Evolutionary conservation across 176 grass and related monocot species (phyloP).

Genomic region (Aegilops bicornis): DNA sequence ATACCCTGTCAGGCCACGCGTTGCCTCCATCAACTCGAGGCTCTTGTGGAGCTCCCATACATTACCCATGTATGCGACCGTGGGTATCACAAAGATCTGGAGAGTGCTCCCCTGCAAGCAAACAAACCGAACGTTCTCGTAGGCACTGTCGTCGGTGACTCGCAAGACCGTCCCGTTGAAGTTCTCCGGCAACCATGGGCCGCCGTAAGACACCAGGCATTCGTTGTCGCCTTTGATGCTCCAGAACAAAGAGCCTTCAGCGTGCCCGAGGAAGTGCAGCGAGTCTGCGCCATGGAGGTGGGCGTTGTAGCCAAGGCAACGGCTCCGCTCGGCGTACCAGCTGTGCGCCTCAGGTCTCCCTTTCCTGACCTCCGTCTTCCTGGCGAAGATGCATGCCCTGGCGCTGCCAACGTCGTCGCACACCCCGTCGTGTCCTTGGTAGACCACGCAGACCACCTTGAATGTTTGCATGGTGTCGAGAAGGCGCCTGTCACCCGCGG

Average conservation of each 20-base stretch:
- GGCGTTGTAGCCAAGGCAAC: too few species aligned
- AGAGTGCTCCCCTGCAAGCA: neutral
- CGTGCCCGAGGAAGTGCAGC: neutral
- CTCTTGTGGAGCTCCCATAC: neutral
- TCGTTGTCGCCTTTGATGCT: neutral
- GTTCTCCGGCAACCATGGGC: neutral
- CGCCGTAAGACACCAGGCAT: neutral
- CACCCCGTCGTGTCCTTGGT: neutral
- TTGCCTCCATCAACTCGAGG: neutral
- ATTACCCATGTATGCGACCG: too few species aligned
- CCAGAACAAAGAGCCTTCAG: neutral
- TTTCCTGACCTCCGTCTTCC: neutral
- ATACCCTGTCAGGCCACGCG: neutral
- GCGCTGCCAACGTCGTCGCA: neutral
- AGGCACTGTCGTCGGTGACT: neutral
- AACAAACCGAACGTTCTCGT: neutral
- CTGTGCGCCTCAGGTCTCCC: neutral
- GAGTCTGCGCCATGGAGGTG: neutral
- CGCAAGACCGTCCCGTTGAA: neutral
- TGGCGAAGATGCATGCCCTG: neutral
- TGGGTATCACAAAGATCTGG: neutral
- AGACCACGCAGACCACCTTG: neutral
- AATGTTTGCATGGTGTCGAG: neutral
- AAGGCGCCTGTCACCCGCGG: neutral
- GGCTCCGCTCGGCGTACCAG: neutral